Evolutionary conservation across 225 moss, liverwort and hornwort genomes (phyloP).

Genomic region (Climacium dendroides): DNA sequence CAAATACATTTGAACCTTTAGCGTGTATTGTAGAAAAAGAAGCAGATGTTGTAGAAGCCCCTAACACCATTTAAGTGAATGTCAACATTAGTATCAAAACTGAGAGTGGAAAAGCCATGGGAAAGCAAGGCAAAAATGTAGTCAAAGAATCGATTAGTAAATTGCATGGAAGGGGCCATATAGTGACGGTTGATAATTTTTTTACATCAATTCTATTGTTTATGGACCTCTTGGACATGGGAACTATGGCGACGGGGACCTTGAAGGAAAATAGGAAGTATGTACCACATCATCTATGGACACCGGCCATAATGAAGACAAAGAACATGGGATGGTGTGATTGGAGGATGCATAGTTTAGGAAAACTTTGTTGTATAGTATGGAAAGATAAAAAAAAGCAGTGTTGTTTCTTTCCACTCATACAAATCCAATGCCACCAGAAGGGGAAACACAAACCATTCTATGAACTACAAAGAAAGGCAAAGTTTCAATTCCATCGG

Average conservation of each 20-base stretch:
- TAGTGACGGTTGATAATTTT: not conserved
- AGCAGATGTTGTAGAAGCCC: fast-evolving
- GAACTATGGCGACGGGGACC: not conserved
- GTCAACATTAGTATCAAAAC: fast-evolving
- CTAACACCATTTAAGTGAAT: fast-evolving
- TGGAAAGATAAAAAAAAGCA: not conserved
- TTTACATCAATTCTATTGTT: not conserved
- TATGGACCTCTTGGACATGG: not conserved
- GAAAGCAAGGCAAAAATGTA: fast-evolving
- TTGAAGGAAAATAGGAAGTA: not conserved
- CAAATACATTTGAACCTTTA: fast-evolving
- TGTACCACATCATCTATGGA: not conserved
- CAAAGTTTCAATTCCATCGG: fast-evolving
- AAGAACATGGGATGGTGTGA: not conserved
- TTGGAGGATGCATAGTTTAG: not conserved
- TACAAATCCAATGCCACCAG: no score
- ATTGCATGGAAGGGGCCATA: not conserved
- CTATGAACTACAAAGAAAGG: no score
- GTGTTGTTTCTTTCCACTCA: not conserved
- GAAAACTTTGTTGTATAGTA: not conserved
- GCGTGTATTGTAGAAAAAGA: no score
- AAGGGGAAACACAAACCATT: no score
- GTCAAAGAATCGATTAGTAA: not conserved
- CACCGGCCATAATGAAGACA: not conserved
- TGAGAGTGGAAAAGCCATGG: not conserved